Conservation (phyloP, 805 yeast genomes). For the Lachancea meyersii region DNA sequence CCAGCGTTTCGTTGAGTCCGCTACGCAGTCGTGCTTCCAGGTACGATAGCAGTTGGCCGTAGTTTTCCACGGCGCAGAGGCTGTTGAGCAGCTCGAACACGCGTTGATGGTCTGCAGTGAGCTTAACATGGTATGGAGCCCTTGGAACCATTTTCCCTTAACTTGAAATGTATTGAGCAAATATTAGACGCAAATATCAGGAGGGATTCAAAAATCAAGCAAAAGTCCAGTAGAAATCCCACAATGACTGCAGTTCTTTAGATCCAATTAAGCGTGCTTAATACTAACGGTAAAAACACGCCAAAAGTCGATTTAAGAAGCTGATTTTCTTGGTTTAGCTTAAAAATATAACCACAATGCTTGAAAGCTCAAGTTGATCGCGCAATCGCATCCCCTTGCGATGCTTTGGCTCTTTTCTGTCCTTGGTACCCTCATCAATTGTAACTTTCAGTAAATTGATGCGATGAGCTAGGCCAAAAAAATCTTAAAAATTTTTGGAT, state of each 20-base stretch:
- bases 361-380: too few species aligned
- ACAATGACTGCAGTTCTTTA: too few species aligned
- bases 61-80: constrained; percentile 29
- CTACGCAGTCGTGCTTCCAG: constrained; percentile 28
- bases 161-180: background rate
- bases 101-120: constrained; percentile 17
- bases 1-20: background rate
- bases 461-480: constrained; percentile 4
- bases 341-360: too few species aligned
- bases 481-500: constrained; percentile 1
- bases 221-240: too few species aligned
- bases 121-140: constrained; percentile 26
- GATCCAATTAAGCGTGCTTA: too few species aligned
- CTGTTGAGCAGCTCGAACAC: constrained; percentile 29
- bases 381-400: too few species aligned
- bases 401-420: too few species aligned
- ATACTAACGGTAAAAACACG: too few species aligned
- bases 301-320: too few species aligned
- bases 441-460: background rate
- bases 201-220: too few species aligned
- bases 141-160: background rate
- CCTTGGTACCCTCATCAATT: too few species aligned
- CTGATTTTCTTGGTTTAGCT: too few species aligned
- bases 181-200: background rate
- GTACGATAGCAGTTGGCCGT: constrained; percentile 34